Conservation (phyloP, 495 filamentous ascomycete species). For the Neurospora intermedia region DNA sequence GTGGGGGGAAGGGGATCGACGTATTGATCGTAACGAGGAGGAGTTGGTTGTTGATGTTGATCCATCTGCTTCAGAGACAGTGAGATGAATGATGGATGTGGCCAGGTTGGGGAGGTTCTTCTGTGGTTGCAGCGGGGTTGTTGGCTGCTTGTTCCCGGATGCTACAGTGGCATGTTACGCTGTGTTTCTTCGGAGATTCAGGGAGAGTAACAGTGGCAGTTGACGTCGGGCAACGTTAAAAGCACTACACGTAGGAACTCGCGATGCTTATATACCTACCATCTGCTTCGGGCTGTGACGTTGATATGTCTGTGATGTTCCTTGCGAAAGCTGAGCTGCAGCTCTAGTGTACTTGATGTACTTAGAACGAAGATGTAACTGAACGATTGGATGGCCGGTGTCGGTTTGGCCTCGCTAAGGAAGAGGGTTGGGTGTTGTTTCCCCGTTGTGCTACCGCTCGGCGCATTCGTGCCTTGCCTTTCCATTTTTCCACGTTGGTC, state of each 20-base stretch:
- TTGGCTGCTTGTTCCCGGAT: not conserved
- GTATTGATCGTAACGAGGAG: constrained; percentile 9
- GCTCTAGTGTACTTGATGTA: not conserved
- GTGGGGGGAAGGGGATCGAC: constrained; percentile 13
- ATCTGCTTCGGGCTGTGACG: not conserved
- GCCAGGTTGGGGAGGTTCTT: not conserved
- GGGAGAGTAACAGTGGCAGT: not conserved
- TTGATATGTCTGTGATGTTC: not conserved
- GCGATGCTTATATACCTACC: not conserved
- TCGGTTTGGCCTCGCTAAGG: not conserved
- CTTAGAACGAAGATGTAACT: not conserved
- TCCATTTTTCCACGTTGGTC: not conserved
- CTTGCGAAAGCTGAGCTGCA: not conserved
- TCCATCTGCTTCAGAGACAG: not conserved
- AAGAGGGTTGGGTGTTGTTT: not conserved
- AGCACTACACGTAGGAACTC: not conserved
- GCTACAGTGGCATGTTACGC: not conserved
- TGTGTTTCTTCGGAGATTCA: not conserved
- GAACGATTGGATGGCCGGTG: not conserved
- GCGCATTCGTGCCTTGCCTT: not conserved
- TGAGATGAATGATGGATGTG: not conserved
- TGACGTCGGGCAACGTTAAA: not conserved
- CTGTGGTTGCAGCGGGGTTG: not conserved
- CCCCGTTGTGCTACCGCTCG: not conserved
- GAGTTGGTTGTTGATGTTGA: not conserved